These are phyloP conservation scores for Phyllosticta citribraziliensis DNA, from an alignment of 2,329 filamentous ascomycete species.

Conservation along the genomic window DNA sequence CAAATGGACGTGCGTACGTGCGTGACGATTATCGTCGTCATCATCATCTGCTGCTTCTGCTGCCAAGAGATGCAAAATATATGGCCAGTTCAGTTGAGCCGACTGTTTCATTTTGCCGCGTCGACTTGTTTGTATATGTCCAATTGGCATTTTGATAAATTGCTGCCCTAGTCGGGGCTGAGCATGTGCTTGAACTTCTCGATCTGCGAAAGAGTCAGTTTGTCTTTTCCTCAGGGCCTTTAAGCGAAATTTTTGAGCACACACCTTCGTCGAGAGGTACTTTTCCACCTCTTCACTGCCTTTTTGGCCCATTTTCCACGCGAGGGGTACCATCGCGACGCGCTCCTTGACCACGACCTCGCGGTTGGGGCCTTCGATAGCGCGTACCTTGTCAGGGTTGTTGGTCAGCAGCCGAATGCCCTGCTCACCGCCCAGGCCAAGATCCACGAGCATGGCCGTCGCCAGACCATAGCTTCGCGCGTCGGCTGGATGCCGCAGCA, in stretches of 20 bases:
- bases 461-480: slow-evolving; percentile 93
- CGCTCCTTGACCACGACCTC: slow-evolving; percentile 83
- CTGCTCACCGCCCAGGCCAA: slow-evolving; percentile 58
- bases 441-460: slow-evolving; percentile 83
- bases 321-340: slow-evolving; percentile 90
- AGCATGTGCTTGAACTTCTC: slow-evolving; percentile 47
- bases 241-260: slow-evolving; percentile 18
- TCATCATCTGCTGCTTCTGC: neutral
- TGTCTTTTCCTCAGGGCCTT: neutral
- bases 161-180: slow-evolving; percentile 14
- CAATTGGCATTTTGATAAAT: neutral
- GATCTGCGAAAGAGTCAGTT: slow-evolving; percentile 27
- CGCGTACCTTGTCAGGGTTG: slow-evolving; percentile 92
- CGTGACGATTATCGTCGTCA: neutral
- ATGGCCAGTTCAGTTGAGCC: neutral
- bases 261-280: slow-evolving; percentile 88
- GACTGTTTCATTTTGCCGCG: neutral
- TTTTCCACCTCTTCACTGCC: slow-evolving; percentile 83
- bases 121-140: neutral
- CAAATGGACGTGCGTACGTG: neutral
- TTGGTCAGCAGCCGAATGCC: slow-evolving; percentile 84
- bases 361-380: slow-evolving; percentile 81
- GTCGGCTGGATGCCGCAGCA: slow-evolving; percentile 87
- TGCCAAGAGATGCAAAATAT: neutral
- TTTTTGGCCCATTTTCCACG: slow-evolving; percentile 71